Evolutionary conservation across 192 early-diverging fungal species (phyloP).

Genomic region (Coemansia sp.): DNA sequence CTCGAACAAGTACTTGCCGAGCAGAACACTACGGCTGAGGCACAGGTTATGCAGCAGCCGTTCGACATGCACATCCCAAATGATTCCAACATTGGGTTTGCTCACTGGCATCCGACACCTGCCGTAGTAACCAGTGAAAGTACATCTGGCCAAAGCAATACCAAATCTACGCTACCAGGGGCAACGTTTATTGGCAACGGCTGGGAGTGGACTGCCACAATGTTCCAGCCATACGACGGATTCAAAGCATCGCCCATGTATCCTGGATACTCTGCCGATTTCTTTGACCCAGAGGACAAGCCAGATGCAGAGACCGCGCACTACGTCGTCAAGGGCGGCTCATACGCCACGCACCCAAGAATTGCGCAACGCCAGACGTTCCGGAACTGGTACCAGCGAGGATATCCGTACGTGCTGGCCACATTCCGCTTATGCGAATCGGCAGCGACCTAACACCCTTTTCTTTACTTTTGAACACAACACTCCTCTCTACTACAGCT

Average conservation of each 20-base stretch:
- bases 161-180: constrained; percentile 14
- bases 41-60: constrained; percentile 9
- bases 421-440: constrained; percentile 64
- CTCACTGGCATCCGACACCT: constrained; percentile 61
- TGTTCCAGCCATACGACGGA: constrained; percentile 60
- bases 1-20: constrained; percentile 8
- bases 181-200: constrained; percentile 52
- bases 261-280: constrained; percentile 88
- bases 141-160: background rate
- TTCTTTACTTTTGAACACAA: too few relatives aligned
- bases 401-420: constrained; percentile 81
- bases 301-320: constrained; percentile 59
- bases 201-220: constrained; percentile 84
- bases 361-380: constrained; percentile 71
- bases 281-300: constrained; percentile 69
- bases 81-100: constrained; percentile 70
- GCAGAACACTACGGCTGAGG: background rate
- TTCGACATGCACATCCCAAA: constrained; percentile 33
- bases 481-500: too few relatives aligned
- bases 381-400: constrained; percentile 90
- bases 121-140: background rate
- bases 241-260: constrained; percentile 70
- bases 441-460: background rate
- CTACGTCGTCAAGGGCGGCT: constrained; percentile 76
- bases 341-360: constrained; percentile 83